Percentiles rank a stretch among this genome's conserved stretches.
phyloP scores from a whole-genome alignment of 2,329 filamentous ascomycete species.

The Cryphonectria radicalis region DNA sequence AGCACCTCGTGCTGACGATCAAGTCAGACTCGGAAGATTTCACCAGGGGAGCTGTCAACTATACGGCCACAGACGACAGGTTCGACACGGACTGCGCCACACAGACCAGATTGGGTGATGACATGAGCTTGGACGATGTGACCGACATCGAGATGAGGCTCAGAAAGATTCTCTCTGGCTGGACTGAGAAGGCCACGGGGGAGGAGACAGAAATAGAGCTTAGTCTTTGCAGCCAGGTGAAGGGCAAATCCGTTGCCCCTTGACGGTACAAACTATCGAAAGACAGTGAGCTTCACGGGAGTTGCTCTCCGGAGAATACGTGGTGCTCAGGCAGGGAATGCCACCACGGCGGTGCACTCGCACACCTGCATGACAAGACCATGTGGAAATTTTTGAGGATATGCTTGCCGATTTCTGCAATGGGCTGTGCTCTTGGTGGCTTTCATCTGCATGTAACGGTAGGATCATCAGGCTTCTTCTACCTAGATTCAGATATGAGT shows the following conservation, averaged over 20 bases:
- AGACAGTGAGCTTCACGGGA: not conserved
- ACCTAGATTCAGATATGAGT: not conserved
- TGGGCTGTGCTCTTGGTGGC: not conserved
- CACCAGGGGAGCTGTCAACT: not conserved
- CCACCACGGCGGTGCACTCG: not conserved
- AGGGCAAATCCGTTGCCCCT: slow-evolving; percentile 14
- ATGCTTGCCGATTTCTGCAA: not conserved
- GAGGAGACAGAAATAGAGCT: slow-evolving; percentile 14
- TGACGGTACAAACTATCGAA: not conserved
- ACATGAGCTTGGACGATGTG: slow-evolving; percentile 19
- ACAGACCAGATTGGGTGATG: not conserved
- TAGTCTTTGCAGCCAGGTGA: slow-evolving; percentile 16
- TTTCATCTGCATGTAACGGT: not conserved
- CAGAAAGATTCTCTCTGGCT: slow-evolving; percentile 12
- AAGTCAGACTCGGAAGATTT: slow-evolving; percentile 12
- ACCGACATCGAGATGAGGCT: slow-evolving; percentile 18
- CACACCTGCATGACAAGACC: not conserved
- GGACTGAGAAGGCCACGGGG: slow-evolving; percentile 17
- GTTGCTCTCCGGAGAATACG: not conserved
- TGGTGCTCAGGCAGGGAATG: not conserved
- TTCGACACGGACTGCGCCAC: not conserved
- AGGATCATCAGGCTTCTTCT: not conserved
- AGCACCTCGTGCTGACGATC: slow-evolving; percentile 29
- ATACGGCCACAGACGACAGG: not conserved
- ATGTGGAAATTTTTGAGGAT: not conserved